phyloP scores from a whole-genome alignment of 192 early-diverging fungal genomes.

The Coemansia sp. region DNA sequence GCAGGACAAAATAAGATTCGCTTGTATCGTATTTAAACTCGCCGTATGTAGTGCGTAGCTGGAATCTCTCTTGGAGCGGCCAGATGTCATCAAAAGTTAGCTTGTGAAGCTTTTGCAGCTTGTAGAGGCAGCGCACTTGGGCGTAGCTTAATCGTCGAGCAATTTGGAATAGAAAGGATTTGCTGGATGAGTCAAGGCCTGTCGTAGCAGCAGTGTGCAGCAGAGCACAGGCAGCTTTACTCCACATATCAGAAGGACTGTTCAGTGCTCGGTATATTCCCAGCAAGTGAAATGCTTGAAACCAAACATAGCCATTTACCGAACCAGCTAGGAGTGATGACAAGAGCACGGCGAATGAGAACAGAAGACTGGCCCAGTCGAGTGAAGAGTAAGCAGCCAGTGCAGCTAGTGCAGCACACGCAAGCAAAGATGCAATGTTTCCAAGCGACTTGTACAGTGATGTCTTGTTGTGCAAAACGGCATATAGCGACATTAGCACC shows the following conservation, averaged over 20 bases:
- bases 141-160: background rate
- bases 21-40: constrained; percentile 27
- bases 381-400: background rate
- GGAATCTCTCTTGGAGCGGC: background rate
- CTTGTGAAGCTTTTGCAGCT: constrained; percentile 1
- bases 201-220: background rate
- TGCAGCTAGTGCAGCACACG: background rate
- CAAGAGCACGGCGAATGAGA: background rate
- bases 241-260: background rate
- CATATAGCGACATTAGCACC: too few relatives aligned
- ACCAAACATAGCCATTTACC: background rate
- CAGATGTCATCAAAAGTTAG: constrained; percentile 23
- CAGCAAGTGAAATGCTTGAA: background rate
- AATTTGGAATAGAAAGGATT: background rate
- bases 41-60: background rate
- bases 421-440: too few relatives aligned
- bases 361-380: background rate
- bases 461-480: too few relatives aligned
- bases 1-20: constrained; percentile 32
- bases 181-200: background rate
- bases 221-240: background rate
- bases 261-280: background rate
- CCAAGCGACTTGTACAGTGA: too few relatives aligned
- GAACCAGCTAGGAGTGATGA: background rate
- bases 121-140: constrained; percentile 14